Evolutionary conservation across 2,329 filamentous ascomycete species (phyloP).

Genomic region (Pyrenochaeta sp.): DNA sequence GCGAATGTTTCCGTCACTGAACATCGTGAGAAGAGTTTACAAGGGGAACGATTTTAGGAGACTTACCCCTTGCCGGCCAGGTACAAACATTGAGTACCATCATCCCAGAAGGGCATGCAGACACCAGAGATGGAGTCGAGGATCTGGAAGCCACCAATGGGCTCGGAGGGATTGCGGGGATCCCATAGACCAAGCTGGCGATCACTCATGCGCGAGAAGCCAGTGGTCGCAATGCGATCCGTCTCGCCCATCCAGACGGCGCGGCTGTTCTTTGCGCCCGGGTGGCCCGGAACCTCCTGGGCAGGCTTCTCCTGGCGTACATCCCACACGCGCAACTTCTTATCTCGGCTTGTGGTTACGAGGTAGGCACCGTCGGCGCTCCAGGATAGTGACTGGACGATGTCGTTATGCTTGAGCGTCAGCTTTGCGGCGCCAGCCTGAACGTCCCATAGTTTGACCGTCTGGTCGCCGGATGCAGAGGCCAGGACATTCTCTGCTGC

Average conservation of each 20-base stretch:
- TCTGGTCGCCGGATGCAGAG: slow-evolving; percentile 93
- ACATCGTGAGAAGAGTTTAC: slow-evolving; percentile 13
- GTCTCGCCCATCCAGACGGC: slow-evolving; percentile 97
- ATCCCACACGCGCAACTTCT: slow-evolving; percentile 98
- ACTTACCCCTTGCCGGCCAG: slow-evolving; percentile 94
- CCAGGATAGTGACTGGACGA: slow-evolving; percentile 96
- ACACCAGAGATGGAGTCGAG: slow-evolving; percentile 97
- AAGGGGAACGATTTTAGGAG: background rate
- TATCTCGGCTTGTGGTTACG: slow-evolving; percentile 94
- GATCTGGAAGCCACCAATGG: slow-evolving; percentile 87
- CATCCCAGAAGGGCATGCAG: slow-evolving; percentile 99
- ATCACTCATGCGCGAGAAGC: slow-evolving; percentile 98
- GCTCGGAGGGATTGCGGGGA: slow-evolving; percentile 77
- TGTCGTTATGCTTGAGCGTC: slow-evolving; percentile 84
- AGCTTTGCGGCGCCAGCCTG: slow-evolving; percentile 76
- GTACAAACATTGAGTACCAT: slow-evolving; percentile 93
- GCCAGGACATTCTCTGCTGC: slow-evolving; percentile 94
- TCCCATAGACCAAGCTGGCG: slow-evolving; percentile 96
- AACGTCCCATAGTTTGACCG: slow-evolving; percentile 95
- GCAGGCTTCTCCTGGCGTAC: slow-evolving; percentile 88
- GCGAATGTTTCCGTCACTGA: slow-evolving; percentile 94
- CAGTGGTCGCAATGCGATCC: slow-evolving; percentile 93
- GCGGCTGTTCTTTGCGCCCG: slow-evolving; percentile 96
- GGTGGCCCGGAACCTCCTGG: slow-evolving; percentile 84
- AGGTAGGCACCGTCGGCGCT: slow-evolving; percentile 86